Evolutionary conservation across 208 protist species (phyloP).

Genomic region (Vickermania ingenoplastis): DNA sequence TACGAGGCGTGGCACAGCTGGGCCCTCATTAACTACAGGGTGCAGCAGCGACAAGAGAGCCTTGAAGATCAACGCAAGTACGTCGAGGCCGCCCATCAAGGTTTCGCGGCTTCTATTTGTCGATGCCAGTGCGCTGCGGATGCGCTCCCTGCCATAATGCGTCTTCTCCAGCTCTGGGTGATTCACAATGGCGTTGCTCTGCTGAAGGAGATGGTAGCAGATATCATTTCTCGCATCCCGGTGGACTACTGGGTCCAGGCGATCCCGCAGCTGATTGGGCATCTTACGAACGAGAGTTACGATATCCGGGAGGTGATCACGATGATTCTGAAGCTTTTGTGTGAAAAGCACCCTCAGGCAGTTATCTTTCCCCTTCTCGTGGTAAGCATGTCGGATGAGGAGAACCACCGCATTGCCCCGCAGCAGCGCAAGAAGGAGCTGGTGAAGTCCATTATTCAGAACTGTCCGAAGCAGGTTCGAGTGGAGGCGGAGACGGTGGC

Average conservation of each 20-base stretch:
- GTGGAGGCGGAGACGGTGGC: slow-evolving; percentile 79
- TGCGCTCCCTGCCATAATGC: slow-evolving; percentile 94
- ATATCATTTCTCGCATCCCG: slow-evolving; percentile 91
- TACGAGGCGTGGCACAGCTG: slow-evolving; percentile 97
- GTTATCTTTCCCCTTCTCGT: slow-evolving; percentile 99
- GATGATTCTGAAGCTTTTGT: slow-evolving; percentile 92
- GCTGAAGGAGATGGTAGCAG: slow-evolving; percentile 82
- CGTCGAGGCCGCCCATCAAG: slow-evolving; percentile 88
- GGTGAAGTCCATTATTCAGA: slow-evolving; percentile 66
- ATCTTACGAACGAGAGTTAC: slow-evolving; percentile 89
- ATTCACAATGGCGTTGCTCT: slow-evolving; percentile 85
- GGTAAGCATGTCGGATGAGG: slow-evolving; percentile 80
- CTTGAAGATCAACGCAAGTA: slow-evolving; percentile 63
- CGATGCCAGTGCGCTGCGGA: slow-evolving; percentile 60
- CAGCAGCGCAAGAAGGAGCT: slow-evolving; percentile 45
- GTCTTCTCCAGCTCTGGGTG: slow-evolving; percentile 98
- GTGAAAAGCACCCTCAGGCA: slow-evolving; percentile 97
- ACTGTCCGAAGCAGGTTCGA: slow-evolving; percentile 77
- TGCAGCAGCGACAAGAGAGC: slow-evolving; percentile 72
- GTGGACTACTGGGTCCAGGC: slow-evolving; percentile 99
- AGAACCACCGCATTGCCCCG: slow-evolving; percentile 5
- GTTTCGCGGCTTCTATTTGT: slow-evolving; percentile 96
- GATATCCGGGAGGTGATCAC: slow-evolving; percentile 92
- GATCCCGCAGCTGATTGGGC: slow-evolving; percentile 98
- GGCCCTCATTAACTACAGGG: slow-evolving; percentile 96